Evolutionary conservation across 2,329 filamentous ascomycete genomes (phyloP), one percentile per base, ranked within the genome.

Genomic region (Fusarium zealandicum): DNA sequence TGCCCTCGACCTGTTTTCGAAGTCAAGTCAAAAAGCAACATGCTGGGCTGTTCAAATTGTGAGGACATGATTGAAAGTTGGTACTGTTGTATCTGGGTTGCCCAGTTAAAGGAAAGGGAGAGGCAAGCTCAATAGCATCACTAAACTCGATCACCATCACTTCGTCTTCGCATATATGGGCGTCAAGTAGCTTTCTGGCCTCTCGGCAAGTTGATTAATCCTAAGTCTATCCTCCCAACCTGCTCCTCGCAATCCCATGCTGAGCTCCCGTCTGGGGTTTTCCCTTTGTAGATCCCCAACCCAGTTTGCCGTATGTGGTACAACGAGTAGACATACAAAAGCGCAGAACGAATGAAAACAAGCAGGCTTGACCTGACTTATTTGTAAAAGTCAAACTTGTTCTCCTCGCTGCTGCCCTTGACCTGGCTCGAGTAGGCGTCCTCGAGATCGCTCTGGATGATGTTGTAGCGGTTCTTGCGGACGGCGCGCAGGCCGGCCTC

Each of bases 381-480:
- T 78, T 90, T 92, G 84, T 96, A 96, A 77, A 96, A 97, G 75
- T 97, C 93, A 72, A 96, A 96, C 79, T 90, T 90, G 77, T 82
- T 83, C 70, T 83, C 87, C 72, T 83, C 80, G 54, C 71, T 80
- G 45, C 81, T 79, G 10, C 81, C 91, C 86, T 98, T 98, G 70
- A 99, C 95, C 75, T 99, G 95, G 77, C 88, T 91, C 32, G 92
- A 93, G 76, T 99, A 99, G 37, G 95, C 95, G 75, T 98, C 95
- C 76, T 99, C 95, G 61, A 99, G 80, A 77, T 99, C 95, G 59
- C 84, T 87, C 80, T 99, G 95, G 70, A 99, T 98, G 74, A 99
- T 99, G 77, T 99, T 98, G 79, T 99, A 99, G 69, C 95, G 83
- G 78, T 99, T 98, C 87, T 97, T 98, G 69, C 93, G 85, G 62